Evolutionary conservation across 2,329 filamentous ascomycete species (phyloP), one percentile per base, ranked within the genome.

Genomic region (Ophiocordyceps camponoti-floridani): DNA sequence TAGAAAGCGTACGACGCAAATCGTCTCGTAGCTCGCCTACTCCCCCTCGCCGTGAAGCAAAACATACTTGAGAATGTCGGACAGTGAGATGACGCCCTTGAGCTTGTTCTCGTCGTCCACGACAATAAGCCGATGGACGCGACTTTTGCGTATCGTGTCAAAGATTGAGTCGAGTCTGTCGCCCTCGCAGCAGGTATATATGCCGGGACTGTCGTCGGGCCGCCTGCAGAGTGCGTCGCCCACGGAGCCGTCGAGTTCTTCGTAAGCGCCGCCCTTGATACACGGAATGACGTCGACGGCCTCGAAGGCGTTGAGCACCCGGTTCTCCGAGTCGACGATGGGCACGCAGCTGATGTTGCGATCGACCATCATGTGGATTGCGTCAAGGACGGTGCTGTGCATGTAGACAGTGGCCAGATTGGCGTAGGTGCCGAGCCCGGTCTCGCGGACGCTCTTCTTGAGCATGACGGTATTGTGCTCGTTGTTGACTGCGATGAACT

Each of bases 401-500:
- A 98, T 96, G 47, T 70, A 75, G 33, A 87, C 85, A 4, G 86
- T 94, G 40, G 82, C 77, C 46, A 98, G 66, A 52, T 85, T 73
- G 19, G 72, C 67, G 60, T 94, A 96, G 1, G 86, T 89, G 44
- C 91, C 93, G 9, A 98, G 70, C 26, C 78, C 77, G 45, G 96
- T 75, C 49, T 95, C 87, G 48, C 77, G 76, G 46, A 98, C 70
- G 10, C 86, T 81, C 65, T 94, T 95, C 58, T 85, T 84, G 48
- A 98, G 67, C 57, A 87, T 75, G 54, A 93, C 82, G 4, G 89
- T 95, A 58, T 94, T 84, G 53, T 81, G 79, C 55, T 80, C 76
- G 53, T 75, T 77, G 62, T 98, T 98, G 62, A 98, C 89, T 11
- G 91, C 88, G 49, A 98, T 93, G 61, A 98, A 98, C 61, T 98